Evolutionary conservation across 495 filamentous ascomycete genomes (phyloP).

Genomic region (Penicillium cataractarum): DNA sequence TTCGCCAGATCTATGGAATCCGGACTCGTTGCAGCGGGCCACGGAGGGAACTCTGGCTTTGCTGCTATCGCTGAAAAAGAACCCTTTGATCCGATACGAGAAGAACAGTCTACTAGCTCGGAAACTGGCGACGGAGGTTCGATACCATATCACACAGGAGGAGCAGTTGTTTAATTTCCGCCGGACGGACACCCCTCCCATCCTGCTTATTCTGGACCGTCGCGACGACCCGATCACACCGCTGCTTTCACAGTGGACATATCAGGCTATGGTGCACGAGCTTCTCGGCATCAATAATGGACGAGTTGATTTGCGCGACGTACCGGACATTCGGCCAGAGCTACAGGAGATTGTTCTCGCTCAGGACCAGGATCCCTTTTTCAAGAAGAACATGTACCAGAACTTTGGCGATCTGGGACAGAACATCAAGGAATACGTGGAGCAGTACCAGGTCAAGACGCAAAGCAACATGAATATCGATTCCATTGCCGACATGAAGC

Average conservation of each 20-base stretch:
- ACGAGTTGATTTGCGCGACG: constrained; percentile 80
- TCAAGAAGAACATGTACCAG: constrained; percentile 99
- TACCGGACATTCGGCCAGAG: constrained; percentile 88
- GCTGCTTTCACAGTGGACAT: constrained; percentile 95
- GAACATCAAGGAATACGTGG: constrained; percentile 98
- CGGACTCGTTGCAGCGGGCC: constrained; percentile 78
- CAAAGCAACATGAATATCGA: constrained; percentile 93
- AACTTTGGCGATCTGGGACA: constrained; percentile 97
- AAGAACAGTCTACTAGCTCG: constrained; percentile 89
- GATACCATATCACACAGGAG: constrained; percentile 92
- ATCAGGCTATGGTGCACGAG: constrained; percentile 99
- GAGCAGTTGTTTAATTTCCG: constrained; percentile 97
- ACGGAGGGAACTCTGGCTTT: constrained; percentile 85
- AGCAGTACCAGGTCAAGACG: constrained; percentile 94
- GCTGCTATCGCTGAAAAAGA: constrained; percentile 89
- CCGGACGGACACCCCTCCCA: constrained; percentile 91
- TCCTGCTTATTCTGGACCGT: constrained; percentile 87
- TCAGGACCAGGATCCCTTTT: constrained; percentile 98
- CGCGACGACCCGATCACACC: constrained; percentile 97
- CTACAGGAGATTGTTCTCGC: constrained; percentile 94
- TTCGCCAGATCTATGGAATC: constrained; percentile 86
- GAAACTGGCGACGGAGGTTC: constrained; percentile 88
- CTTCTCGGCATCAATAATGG: constrained; percentile 92
- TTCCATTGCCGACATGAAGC: constrained; percentile 97
- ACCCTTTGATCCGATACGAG: constrained; percentile 90